Percentiles rank a stretch among this genome's conserved stretches.
phyloP scores from a whole-genome alignment of 2,329 filamentous ascomycete genomes.

The Microthyrium microscopicum region DNA sequence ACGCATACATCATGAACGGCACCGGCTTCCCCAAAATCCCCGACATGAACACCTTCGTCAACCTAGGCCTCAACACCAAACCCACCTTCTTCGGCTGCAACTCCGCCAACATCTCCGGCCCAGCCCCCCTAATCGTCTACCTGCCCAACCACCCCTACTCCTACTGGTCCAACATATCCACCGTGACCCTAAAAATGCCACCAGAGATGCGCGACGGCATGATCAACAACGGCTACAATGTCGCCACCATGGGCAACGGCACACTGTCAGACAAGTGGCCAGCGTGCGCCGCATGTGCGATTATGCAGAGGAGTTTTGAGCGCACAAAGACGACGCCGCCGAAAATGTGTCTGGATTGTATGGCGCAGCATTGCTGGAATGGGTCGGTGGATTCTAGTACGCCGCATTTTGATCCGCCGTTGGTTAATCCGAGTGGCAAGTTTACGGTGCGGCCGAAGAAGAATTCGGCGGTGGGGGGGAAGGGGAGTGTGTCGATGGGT shows the following conservation, averaged over 20 bases:
- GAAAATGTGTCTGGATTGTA: conserved; percentile 57
- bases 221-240: conserved; percentile 73
- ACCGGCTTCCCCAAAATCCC: conserved; percentile 59
- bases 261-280: conserved; percentile 61
- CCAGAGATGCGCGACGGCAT: conserved; percentile 55
- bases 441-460: too few relatives aligned
- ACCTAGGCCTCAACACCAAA: conserved; percentile 51
- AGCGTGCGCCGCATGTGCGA: conserved; percentile 72
- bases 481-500: too few relatives aligned
- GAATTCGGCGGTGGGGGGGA: too few relatives aligned
- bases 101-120: conserved; percentile 41
- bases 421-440: too few relatives aligned
- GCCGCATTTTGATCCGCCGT: conserved; percentile 1
- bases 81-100: conserved; percentile 74
- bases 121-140: conserved; percentile 64
- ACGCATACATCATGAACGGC: conserved; percentile 42
- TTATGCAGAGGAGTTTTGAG: conserved; percentile 60
- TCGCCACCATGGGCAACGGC: conserved; percentile 67
- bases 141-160: conserved; percentile 73
- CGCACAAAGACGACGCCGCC: conserved; percentile 57
- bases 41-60: conserved; percentile 60
- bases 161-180: conserved; percentile 60
- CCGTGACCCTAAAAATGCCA: conserved; percentile 51
- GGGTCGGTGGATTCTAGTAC: conserved; percentile 39
- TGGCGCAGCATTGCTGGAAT: conserved; percentile 80